These are phyloP conservation scores for Avena atlantica DNA, from an alignment of 176 grass and related monocot genomes.

Conservation along the genomic window DNA sequence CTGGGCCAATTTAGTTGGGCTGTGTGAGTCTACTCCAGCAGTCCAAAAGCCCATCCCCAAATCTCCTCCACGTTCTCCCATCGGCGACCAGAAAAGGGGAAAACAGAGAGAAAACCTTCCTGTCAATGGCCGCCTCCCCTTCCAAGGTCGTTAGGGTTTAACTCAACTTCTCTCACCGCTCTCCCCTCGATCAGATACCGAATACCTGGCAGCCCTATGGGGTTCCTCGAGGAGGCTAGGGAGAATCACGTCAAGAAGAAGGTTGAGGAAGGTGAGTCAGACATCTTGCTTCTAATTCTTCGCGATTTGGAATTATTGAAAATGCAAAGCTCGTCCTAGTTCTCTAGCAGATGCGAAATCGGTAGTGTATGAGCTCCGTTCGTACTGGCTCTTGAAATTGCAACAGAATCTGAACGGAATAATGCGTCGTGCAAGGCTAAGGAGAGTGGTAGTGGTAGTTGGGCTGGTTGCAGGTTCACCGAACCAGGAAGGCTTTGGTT, in stretches of 20 bases:
- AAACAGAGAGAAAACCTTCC: slow-evolving; percentile 20
- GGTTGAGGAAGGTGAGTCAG: slow-evolving; percentile 84
- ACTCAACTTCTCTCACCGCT: slow-evolving; percentile 1
- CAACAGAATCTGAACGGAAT: not conserved
- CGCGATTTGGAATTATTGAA: slow-evolving; percentile 23
- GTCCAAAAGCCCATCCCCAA: not conserved
- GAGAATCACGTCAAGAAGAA: slow-evolving; percentile 99
- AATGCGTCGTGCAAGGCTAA: not conserved
- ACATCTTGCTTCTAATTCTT: not conserved
- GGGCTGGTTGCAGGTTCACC: not conserved
- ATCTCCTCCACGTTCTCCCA: slow-evolving; percentile 30
- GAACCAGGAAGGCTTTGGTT: not conserved
- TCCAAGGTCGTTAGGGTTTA: slow-evolving; percentile 54
- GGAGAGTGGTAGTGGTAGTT: not conserved
- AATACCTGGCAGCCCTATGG: slow-evolving; percentile 46
- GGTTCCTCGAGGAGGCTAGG: slow-evolving; percentile 89
- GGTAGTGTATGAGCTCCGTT: not conserved
- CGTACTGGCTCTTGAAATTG: not conserved
- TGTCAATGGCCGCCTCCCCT: slow-evolving; percentile 41
- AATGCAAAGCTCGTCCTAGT: not conserved
- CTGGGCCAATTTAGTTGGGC: not conserved
- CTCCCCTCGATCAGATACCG: not conserved
- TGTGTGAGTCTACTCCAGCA: not conserved
- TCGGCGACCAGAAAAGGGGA: slow-evolving; percentile 4
- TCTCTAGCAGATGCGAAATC: not conserved